Evolutionary conservation across 2,329 filamentous ascomycete genomes (phyloP).

Genomic region (Ambrosiella cleistominuta): DNA sequence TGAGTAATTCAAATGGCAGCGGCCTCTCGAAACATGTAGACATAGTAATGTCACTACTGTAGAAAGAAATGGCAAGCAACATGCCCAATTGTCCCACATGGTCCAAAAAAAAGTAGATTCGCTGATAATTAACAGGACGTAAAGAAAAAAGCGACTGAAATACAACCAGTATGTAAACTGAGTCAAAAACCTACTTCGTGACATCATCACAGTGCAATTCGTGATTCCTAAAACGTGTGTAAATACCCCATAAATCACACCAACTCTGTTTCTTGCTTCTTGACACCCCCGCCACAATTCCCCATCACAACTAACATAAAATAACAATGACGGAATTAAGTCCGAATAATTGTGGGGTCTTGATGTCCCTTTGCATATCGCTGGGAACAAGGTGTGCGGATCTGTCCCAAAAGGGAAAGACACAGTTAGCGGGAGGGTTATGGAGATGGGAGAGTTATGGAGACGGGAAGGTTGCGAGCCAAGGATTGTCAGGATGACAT

Average conservation of each 20-base stretch:
- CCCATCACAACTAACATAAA: too few relatives aligned
- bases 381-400: background rate
- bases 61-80: background rate
- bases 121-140: background rate
- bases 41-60: background rate
- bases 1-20: background rate
- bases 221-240: too few relatives aligned
- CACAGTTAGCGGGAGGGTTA: background rate
- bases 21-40: background rate
- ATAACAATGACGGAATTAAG: too few relatives aligned
- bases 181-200: too few relatives aligned
- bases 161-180: too few relatives aligned
- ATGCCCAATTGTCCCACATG: background rate
- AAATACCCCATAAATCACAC: too few relatives aligned
- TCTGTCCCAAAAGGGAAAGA: background rate
- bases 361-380: too few relatives aligned
- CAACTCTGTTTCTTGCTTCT: too few relatives aligned
- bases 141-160: too few relatives aligned
- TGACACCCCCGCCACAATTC: too few relatives aligned
- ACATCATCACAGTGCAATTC: too few relatives aligned
- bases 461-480: background rate
- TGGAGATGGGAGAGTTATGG: background rate
- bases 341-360: too few relatives aligned
- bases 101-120: background rate
- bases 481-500: background rate